A percentile compares a stretch with the other conserved stretches of the same genome.
phyloP scores from a whole-genome alignment of 768 basidiomycete species.

The Sporobolomyces roseus region DNA sequence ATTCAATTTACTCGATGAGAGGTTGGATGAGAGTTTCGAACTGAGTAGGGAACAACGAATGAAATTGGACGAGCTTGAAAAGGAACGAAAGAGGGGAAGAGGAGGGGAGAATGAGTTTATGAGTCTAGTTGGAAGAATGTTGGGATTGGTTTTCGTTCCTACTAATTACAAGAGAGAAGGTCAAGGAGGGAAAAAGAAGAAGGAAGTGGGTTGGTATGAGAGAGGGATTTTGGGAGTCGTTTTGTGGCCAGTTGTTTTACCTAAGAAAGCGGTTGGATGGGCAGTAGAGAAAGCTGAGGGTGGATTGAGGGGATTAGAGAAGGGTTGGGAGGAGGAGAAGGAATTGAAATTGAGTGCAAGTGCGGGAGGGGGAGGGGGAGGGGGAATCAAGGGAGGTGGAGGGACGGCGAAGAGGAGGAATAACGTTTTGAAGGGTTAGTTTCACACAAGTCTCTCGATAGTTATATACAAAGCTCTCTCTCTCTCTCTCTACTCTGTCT shows the following conservation, averaged over 20 bases:
- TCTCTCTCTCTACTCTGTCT: too few species aligned
- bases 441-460: too few species aligned
- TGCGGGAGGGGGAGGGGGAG: neutral
- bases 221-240: neutral
- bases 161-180: neutral
- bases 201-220: slow-evolving; percentile 15
- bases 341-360: neutral
- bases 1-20: slow-evolving; percentile 27
- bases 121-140: neutral
- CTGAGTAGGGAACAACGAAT: slow-evolving; percentile 62
- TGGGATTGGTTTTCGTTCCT: neutral
- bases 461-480: too few species aligned
- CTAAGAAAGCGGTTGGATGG: slow-evolving; percentile 14
- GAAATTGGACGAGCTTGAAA: slow-evolving; percentile 73
- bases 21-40: neutral
- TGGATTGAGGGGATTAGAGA: too few species aligned
- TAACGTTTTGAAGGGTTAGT: neutral
- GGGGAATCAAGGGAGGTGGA: too few species aligned
- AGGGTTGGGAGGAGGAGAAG: slow-evolving; percentile 12
- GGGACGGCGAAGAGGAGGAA: neutral
- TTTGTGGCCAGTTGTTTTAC: slow-evolving; percentile 27
- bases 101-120: slow-evolving; percentile 6
- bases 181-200: neutral
- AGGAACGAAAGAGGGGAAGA: slow-evolving; percentile 56
- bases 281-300: neutral